Conservation (phyloP, 345 rosid species). For the Bruguiera gymnorhiza region DNA sequence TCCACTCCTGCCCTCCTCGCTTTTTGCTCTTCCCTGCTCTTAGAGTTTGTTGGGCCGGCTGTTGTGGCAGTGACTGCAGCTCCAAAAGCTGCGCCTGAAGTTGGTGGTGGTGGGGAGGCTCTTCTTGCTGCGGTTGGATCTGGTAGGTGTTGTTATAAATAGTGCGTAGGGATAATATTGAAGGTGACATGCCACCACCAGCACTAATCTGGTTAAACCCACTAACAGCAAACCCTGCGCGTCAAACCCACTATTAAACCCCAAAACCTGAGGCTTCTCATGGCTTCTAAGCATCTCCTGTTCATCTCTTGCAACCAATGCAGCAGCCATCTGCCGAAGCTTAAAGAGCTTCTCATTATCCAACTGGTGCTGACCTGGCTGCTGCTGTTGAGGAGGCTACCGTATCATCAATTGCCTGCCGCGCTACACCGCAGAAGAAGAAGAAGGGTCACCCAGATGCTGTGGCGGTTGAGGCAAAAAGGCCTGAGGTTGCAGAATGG, state of each 20-base stretch:
- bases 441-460: conserved; percentile 34
- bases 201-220: conserved; percentile 41
- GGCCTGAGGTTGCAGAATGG: conserved; percentile 34
- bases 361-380: conserved; percentile 12
- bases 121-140: conserved; percentile 35
- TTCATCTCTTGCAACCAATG: conserved; percentile 53
- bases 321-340: conserved; percentile 59
- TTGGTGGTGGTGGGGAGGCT: conserved; percentile 22
- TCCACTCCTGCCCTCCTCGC: conserved; percentile 40
- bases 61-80: conserved; percentile 41
- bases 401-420: conserved; percentile 31
- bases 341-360: conserved; percentile 52
- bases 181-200: conserved; percentile 40
- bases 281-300: conserved; percentile 55
- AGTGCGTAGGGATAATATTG: conserved; percentile 44
- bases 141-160: conserved; percentile 45
- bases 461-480: conserved; percentile 28
- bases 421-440: conserved; percentile 35
- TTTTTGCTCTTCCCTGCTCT: conserved; percentile 47
- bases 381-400: conserved; percentile 24
- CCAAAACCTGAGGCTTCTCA: conserved; percentile 41
- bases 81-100: conserved; percentile 40
- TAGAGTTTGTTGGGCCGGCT: not conserved
- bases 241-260: conserved; percentile 43
- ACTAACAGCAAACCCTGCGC: conserved; percentile 30